Base-by-base conservation (phyloP, 495 filamentous ascomycete species). In the Aspergillus ellipticus region DNA sequence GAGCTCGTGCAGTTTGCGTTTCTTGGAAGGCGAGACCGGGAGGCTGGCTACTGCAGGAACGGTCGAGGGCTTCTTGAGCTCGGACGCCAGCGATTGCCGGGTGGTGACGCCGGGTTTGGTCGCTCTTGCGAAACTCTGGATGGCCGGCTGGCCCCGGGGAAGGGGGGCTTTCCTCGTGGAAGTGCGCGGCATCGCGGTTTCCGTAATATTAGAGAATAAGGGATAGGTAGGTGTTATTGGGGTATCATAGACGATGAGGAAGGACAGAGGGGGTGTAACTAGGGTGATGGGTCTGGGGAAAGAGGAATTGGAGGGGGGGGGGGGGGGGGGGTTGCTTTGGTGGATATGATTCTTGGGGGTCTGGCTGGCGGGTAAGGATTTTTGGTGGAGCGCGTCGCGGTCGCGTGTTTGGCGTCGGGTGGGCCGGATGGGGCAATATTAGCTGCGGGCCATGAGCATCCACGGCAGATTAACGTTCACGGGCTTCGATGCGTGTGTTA, bases 1-100 rank as follows among this genome's bases (percentile, higher is more conserved):
- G 41, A 76, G 55, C 56, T 78, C 74, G 50, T 73, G 66, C 39
- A 78, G 54, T 59, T 77, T 78, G 47, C 75, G 64, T 53, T 78
- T 78, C 61, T 78, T 78, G 55, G 75, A 78, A 53, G 75, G 75
- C 15, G 75, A 74, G 51, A 66, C 60, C 13, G 72, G 62, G 0
- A 72, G 63, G 28, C 22, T 19, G 3, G 57, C 5, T 11, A 4
- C 16, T 3, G 39, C 29, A 11, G 53, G 15, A 28, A 39, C 24
- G 39, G 49, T 43, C 31, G 66, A 56, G 2, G 51, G 49, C 42
- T 65, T 66, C 50, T 70, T 71, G 16, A 41, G n/a, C 20, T 54
- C 51, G 15, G 39, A 21, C 9, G n/a, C n/a, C n/a, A 49, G 42
- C 7, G 65, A 61, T 20, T 65, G 42, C 22, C 51, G 57, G 15